A percentile compares a stretch with the other conserved stretches of the same genome.
Evolutionary conservation across 768 basidiomycete species (phyloP).

Genomic region (Chalciporus sphaerocephalus): DNA sequence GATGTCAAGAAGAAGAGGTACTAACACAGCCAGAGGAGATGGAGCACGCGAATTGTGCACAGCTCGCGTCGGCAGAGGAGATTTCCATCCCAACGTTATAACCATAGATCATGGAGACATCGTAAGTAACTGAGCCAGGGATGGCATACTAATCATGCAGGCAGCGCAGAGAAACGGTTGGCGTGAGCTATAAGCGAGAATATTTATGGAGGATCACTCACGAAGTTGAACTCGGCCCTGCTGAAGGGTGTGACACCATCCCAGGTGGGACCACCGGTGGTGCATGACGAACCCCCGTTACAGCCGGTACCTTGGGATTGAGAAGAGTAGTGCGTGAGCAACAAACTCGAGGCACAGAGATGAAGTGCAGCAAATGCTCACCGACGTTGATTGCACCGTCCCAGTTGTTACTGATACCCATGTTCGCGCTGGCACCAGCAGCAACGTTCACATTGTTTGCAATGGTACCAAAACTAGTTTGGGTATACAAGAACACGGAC

Average conservation of each 20-base stretch:
- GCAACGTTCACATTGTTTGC: constrained; percentile 24
- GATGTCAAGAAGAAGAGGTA: neutral
- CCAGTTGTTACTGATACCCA: constrained; percentile 31
- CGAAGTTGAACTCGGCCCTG: constrained; percentile 33
- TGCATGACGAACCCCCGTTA: constrained; percentile 19
- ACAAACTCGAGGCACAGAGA: too few species aligned
- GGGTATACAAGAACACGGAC: constrained; percentile 28
- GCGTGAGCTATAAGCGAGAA: neutral
- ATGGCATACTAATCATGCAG: constrained; percentile 17
- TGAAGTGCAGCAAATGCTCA: constrained; percentile 5
- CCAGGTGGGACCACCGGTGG: constrained; percentile 31
- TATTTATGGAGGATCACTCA: constrained; percentile 4
- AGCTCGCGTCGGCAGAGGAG: constrained; percentile 22
- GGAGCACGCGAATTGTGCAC: constrained; percentile 30
- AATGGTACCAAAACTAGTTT: constrained; percentile 27
- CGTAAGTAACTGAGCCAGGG: constrained; percentile 28
- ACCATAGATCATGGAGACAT: constrained; percentile 33
- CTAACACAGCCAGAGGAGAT: constrained; percentile 31
- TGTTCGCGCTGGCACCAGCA: constrained; percentile 22
- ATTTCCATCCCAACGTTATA: constrained; percentile 35
- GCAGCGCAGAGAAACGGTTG: neutral
- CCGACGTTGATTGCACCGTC: constrained; percentile 31
- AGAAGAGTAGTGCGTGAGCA: constrained; percentile 4
- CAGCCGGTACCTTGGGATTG: constrained; percentile 27
- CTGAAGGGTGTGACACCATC: constrained; percentile 30